Conservation (phyloP, 164 flowering plant species). For the Tinospora cordifolia region DNA sequence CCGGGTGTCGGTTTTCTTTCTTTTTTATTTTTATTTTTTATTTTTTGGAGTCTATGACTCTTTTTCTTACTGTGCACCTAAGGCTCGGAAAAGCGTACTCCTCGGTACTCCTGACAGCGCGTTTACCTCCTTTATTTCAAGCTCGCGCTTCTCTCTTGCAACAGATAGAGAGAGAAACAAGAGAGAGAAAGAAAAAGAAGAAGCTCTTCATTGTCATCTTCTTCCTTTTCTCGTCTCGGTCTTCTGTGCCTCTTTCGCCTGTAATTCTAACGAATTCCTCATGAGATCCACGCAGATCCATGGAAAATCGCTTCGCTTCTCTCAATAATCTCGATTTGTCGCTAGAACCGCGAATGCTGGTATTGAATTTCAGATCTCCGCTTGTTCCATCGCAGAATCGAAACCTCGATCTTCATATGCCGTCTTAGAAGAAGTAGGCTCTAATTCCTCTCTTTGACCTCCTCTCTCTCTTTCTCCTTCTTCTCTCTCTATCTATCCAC, state of each 20-base stretch:
- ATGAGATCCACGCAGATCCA: slow-evolving; percentile 20
- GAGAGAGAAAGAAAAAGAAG: not conserved
- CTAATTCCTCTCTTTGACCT: too few relatives aligned
- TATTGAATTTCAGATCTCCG: slow-evolving; percentile 13
- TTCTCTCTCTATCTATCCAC: not conserved
- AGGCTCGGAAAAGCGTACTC: not conserved
- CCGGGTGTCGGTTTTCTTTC: not conserved
- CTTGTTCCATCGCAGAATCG: not conserved
- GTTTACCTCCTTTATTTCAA: slow-evolving; percentile 12
- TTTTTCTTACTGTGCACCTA: not conserved
- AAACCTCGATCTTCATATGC: not conserved
- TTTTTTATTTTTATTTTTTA: too few relatives aligned
- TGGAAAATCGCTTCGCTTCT: slow-evolving; percentile 1
- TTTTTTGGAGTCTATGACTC: too few relatives aligned
- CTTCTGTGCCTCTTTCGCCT: not conserved
- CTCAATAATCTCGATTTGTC: not conserved
- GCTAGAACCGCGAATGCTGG: slow-evolving; percentile 8
- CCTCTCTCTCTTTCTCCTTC: too few relatives aligned
- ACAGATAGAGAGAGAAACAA: not conserved
- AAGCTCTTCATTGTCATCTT: not conserved
- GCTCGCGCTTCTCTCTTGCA: slow-evolving; percentile 11
- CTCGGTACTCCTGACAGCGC: slow-evolving; percentile 7
- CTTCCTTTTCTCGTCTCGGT: not conserved
- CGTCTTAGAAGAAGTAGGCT: not conserved
- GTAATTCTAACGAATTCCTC: not conserved